Conservation (phyloP, 2,329 filamentous ascomycete species). For the Celoporthe dispersa region DNA sequence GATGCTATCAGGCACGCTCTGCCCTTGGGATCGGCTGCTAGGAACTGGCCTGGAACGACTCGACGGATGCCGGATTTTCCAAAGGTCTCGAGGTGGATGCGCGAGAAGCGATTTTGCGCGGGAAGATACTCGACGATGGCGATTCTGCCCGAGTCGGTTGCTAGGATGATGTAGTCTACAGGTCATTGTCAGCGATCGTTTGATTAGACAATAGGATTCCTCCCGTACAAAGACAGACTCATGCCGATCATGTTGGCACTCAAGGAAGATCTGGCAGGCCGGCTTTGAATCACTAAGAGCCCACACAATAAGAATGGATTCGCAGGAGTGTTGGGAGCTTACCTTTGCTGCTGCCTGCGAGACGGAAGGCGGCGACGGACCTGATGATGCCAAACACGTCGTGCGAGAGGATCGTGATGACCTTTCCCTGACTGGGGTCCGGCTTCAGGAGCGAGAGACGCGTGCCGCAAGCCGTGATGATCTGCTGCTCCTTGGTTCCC, state of each 20-base stretch:
- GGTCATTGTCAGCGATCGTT: slow-evolving; percentile 21
- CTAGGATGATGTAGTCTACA: slow-evolving; percentile 92
- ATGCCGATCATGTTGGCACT: slow-evolving; percentile 30
- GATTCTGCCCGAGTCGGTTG: slow-evolving; percentile 93
- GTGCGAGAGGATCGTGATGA: slow-evolving; percentile 84
- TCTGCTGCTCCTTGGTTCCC: slow-evolving; percentile 96
- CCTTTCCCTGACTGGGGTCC: slow-evolving; percentile 82
- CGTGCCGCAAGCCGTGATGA: slow-evolving; percentile 90
- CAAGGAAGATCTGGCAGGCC: slow-evolving; percentile 51
- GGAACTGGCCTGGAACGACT: slow-evolving; percentile 93
- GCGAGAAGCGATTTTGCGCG: slow-evolving; percentile 82
- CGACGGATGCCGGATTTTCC: slow-evolving; percentile 94
- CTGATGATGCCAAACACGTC: slow-evolving; percentile 97
- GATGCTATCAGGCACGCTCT: slow-evolving; percentile 93
- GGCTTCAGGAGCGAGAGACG: slow-evolving; percentile 86
- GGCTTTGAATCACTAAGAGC: slow-evolving; percentile 76
- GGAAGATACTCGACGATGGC: slow-evolving; percentile 91
- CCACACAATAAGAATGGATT: slow-evolving; percentile 43
- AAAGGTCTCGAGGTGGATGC: slow-evolving; percentile 94
- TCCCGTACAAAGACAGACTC: slow-evolving; percentile 30
- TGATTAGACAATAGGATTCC: slow-evolving; percentile 9
- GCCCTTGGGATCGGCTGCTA: slow-evolving; percentile 94
- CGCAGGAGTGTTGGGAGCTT: slow-evolving; percentile 49
- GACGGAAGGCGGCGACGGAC: slow-evolving; percentile 82
- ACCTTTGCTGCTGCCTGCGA: slow-evolving; percentile 97